phyloP scores from a whole-genome alignment of 2,329 filamentous ascomycete species.

The Epichloe aotearoae region DNA sequence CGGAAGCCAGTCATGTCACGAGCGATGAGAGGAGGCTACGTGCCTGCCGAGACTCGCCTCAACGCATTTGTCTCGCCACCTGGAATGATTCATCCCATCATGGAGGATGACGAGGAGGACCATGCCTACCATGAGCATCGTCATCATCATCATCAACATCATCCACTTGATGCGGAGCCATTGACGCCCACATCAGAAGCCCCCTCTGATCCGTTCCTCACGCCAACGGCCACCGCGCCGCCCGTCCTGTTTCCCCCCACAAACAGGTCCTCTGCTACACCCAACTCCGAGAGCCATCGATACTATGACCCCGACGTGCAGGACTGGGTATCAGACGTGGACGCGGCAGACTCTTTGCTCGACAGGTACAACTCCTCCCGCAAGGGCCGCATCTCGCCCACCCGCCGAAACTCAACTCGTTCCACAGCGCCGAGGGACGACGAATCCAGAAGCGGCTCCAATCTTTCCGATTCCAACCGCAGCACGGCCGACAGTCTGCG shows the following conservation, averaged over 20 bases:
- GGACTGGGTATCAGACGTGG: slow-evolving; percentile 44
- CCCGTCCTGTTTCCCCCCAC: slow-evolving; percentile 16
- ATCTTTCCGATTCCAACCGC: slow-evolving; percentile 40
- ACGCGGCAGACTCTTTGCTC: slow-evolving; percentile 39
- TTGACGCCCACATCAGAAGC: slow-evolving; percentile 23
- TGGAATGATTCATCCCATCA: slow-evolving; percentile 42
- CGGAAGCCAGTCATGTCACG: slow-evolving; percentile 21
- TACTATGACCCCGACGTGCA: slow-evolving; percentile 39
- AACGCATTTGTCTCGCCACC: slow-evolving; percentile 17
- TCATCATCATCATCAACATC: background rate
- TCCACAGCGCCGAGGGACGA: slow-evolving; percentile 27
- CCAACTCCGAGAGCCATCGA: slow-evolving; percentile 26
- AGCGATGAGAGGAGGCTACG: slow-evolving; percentile 18
- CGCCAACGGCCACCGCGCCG: slow-evolving; percentile 21
- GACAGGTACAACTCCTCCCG: slow-evolving; percentile 26
- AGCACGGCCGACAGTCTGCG: slow-evolving; percentile 30
- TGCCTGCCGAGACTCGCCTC: slow-evolving; percentile 17
- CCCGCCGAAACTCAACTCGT: slow-evolving; percentile 23
- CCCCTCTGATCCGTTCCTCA: slow-evolving; percentile 37
- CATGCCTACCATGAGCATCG: slow-evolving; percentile 12
- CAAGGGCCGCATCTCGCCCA: slow-evolving; percentile 25
- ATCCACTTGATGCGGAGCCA: background rate
- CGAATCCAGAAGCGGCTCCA: slow-evolving; percentile 41
- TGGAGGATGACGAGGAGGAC: slow-evolving; percentile 45
- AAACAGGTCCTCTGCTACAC: slow-evolving; percentile 21